A percentile compares a stretch with the other conserved stretches of the same genome.
Conservation (phyloP, 169 alveolate genomes). For the Babesia ovata region DNA sequence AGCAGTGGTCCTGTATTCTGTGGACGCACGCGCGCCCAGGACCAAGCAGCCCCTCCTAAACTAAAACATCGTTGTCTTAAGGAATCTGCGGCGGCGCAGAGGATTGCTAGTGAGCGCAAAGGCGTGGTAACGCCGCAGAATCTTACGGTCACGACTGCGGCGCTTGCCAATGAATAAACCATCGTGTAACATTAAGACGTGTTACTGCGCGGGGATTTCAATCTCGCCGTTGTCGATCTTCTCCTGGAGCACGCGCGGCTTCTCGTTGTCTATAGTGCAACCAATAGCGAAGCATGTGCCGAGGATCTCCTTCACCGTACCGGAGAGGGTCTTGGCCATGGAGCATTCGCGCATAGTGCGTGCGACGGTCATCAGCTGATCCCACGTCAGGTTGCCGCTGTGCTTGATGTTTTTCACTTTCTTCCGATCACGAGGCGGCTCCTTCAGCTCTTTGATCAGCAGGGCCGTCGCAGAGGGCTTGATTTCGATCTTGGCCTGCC, state of each 20-base stretch:
- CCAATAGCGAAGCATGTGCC: constrained; percentile 98
- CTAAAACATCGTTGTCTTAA: too few species aligned
- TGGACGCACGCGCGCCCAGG: too few species aligned
- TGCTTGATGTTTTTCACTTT: constrained; percentile 94
- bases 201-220: constrained; percentile 81
- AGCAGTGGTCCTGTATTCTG: too few species aligned
- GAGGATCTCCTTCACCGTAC: constrained; percentile 95
- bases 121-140: too few species aligned
- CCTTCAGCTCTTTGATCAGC: constrained; percentile 92
- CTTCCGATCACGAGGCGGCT: constrained; percentile 95
- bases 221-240: constrained; percentile 88
- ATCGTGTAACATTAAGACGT: background rate
- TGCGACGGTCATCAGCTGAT: constrained; percentile 90
- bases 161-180: too few species aligned
- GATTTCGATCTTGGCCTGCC: constrained; percentile 90
- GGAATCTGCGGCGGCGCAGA: too few species aligned
- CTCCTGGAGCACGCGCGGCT: constrained; percentile 88
- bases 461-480: constrained; percentile 96
- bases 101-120: too few species aligned
- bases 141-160: too few species aligned
- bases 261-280: constrained; percentile 95
- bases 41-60: too few species aligned
- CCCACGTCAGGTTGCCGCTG: constrained; percentile 94
- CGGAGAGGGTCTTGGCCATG: constrained; percentile 90
- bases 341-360: constrained; percentile 89